Base-by-base conservation (phyloP, 2,329 filamentous ascomycete genomes). In the Calcarisporium arbuscula region DNA sequence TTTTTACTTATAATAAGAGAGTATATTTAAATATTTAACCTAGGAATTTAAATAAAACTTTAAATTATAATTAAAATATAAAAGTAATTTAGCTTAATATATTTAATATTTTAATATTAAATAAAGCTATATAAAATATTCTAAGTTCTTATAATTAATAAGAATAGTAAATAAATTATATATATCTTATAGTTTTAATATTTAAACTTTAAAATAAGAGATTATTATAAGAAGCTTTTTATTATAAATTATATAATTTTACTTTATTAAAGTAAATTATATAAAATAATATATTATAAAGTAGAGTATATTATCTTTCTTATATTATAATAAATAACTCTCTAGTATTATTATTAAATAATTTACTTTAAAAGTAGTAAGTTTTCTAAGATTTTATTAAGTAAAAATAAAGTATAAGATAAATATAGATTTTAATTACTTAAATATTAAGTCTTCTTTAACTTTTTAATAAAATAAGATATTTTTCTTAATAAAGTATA, bases 171-270 rank as follows among this genome's bases (percentile, higher is more conserved):
- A 34, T 29, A 27, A 16, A 19, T 16, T 25, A 3, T 15, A 11
- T 27, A 33, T 19, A 19, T 19, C 29, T 19, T 38, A 35, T 21
- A 38, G 23, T 17, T 41, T 28, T 22, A 27, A 6, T 25, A 26
- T 19, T 15, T 37, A 38, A 32, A 30, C 38, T 26, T 41, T 35
- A 26, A 41, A 32, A 15, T 33, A 34, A n/a, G 30, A 21, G 12
- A 42, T 35, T 17, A 39, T 37, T 17, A 23, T 21, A 26, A 40
- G 18, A 32, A 42, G 18, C 19, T 42, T 25, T 25, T 38, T 34
- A 34, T 40, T 38, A 38, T 34, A 35, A 8, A 36, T 40, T 22
- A 28, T 40, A 40, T 42, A 42, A 19, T 40, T 40, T n/a, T 32
- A 26, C 19, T 42, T 9, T 34, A 30, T 27, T 18, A 28, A 3